A percentile compares a stretch with the other conserved stretches of the same genome.
These are phyloP conservation scores for Oenanthe sinensis DNA, from an alignment of 129 eudicot species.

Conservation along the genomic window DNA sequence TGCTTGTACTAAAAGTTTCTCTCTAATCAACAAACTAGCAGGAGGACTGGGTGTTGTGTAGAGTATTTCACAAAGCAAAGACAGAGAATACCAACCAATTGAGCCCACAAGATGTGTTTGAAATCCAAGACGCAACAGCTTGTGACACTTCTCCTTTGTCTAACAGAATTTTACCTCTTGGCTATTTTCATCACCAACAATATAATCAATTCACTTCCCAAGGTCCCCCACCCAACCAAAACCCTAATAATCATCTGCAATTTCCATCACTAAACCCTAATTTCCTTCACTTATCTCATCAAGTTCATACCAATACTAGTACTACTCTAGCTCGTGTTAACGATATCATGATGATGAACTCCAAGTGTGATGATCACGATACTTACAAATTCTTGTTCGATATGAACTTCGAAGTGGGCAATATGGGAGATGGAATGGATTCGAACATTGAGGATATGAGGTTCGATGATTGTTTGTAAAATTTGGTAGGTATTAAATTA, in stretches of 20 bases:
- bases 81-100: constrained; percentile 38
- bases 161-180: constrained; percentile 17
- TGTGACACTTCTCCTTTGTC: constrained; percentile 20
- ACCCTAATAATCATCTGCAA: constrained; percentile 18
- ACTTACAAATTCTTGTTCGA: constrained; percentile 43
- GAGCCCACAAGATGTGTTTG: constrained; percentile 26
- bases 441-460: constrained; percentile 31
- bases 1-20: background rate
- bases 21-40: constrained; percentile 7
- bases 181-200: constrained; percentile 22
- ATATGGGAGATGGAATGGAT: constrained; percentile 13
- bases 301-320: background rate
- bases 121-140: constrained; percentile 8
- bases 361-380: constrained; percentile 29
- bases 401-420: constrained; percentile 26
- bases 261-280: constrained; percentile 29
- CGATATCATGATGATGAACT: constrained; percentile 17
- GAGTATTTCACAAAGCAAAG: constrained; percentile 75
- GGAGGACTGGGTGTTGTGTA: constrained; percentile 78
- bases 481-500: background rate
- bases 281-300: constrained; percentile 26
- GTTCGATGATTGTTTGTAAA: constrained; percentile 17
- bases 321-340: constrained; percentile 10
- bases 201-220: constrained; percentile 10
- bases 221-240: constrained; percentile 19